phyloP scores from a whole-genome alignment of 768 basidiomycete species.

The Russula olivacea region DNA sequence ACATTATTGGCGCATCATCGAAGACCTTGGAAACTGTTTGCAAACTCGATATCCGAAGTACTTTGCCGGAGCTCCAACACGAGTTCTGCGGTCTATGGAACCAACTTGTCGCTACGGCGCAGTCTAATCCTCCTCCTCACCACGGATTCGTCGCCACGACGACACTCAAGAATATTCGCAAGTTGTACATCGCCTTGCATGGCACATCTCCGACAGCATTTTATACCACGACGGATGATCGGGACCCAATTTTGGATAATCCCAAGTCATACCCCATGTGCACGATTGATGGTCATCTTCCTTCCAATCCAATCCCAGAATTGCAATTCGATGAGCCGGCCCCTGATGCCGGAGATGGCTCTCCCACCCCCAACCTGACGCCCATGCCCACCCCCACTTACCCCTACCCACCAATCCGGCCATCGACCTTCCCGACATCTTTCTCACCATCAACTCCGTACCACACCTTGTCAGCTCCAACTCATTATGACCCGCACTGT shows the following conservation, averaged over 20 bases:
- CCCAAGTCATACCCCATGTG: not conserved
- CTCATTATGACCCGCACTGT: not conserved
- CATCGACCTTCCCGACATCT: not conserved
- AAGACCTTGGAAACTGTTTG: not conserved
- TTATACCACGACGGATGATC: not conserved
- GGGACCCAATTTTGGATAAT: not conserved
- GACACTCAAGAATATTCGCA: conserved; percentile 10
- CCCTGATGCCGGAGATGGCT: too few relatives aligned
- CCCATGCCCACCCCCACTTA: too few relatives aligned
- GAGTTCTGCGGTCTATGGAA: conserved; percentile 10
- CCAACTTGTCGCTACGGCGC: not conserved
- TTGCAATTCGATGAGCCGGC: not conserved
- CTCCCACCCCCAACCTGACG: not conserved
- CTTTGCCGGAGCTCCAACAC: not conserved
- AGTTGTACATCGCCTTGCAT: conserved; percentile 3
- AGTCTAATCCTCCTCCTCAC: not conserved
- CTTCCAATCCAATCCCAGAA: not conserved
- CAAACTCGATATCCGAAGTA: not conserved
- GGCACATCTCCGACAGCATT: not conserved
- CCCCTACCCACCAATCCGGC: not conserved
- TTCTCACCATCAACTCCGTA: too few relatives aligned
- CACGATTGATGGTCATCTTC: not conserved
- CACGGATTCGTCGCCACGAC: not conserved
- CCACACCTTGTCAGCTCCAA: too few relatives aligned
- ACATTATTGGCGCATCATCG: not conserved